Conservation (phyloP, 78 protist species). For the Monosiga brevicollis region DNA sequence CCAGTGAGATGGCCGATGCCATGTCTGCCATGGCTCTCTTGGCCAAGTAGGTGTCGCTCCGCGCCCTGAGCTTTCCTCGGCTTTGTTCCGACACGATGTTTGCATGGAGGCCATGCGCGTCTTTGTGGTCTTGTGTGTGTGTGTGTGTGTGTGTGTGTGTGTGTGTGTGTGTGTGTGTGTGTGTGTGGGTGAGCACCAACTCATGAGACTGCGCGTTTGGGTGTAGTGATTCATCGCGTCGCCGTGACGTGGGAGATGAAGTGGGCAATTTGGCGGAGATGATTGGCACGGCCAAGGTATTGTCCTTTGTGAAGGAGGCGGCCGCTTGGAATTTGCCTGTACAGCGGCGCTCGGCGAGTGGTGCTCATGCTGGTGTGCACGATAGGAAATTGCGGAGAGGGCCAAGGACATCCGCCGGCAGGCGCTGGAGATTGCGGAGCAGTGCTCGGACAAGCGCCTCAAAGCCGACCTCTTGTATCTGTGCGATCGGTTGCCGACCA, state of each 20-base stretch:
- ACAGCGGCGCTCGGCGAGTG: no score
- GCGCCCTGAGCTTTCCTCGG: no score
- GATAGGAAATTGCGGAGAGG: not conserved
- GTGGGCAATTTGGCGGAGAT: no score
- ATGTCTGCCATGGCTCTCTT: not conserved
- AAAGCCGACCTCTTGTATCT: not conserved
- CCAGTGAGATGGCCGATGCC: not conserved
- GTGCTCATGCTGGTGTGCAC: no score
- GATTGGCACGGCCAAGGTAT: no score
- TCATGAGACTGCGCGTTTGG: not conserved
- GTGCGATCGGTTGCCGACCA: not conserved
- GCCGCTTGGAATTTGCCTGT: no score
- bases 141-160: not conserved
- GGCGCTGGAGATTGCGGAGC: not conserved
- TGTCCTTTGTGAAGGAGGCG: no score
- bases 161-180: not conserved
- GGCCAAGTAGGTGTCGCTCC: not conserved
- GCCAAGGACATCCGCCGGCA: not conserved
- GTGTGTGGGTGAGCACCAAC: not conserved
- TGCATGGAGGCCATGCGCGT: no score
- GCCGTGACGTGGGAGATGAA: no score
- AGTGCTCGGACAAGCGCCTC: slow-evolving; percentile 4
- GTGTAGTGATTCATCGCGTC: no score
- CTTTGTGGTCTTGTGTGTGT: not conserved
- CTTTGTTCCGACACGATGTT: no score